These are phyloP conservation scores for Auriscalpium vulgare DNA, from an alignment of 768 basidiomycete genomes.

Conservation along the genomic window DNA sequence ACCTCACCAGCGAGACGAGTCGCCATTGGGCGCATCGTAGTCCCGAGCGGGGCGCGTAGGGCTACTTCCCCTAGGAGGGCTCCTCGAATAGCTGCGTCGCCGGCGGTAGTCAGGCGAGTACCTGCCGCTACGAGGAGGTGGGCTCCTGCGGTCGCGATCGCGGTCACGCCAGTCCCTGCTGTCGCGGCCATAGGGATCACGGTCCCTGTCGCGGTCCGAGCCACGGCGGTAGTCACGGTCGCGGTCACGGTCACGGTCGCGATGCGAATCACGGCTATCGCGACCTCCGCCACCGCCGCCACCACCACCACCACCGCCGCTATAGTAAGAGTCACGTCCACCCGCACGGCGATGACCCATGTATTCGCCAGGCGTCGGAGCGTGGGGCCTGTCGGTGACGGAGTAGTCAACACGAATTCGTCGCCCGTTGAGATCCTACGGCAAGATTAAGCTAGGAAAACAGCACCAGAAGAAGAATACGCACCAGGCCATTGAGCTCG, in stretches of 20 bases:
- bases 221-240: constrained; percentile 21
- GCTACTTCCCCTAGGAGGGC: constrained; percentile 69
- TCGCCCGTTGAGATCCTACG: constrained; percentile 87
- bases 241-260: constrained; percentile 35
- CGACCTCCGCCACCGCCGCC: constrained; percentile 23
- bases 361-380: constrained; percentile 95
- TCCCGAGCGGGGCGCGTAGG: constrained; percentile 34
- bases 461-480: constrained; percentile 22
- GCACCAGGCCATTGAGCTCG: constrained; percentile 85
- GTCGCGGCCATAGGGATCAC: constrained; percentile 59
- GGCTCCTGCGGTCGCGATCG: constrained; percentile 74
- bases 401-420: constrained; percentile 97
- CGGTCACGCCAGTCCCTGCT: constrained; percentile 73
- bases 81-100: constrained; percentile 72
- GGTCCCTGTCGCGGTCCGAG: constrained; percentile 34
- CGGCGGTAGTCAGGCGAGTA: constrained; percentile 74
- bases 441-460: constrained; percentile 4
- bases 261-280: constrained; percentile 30
- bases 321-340: constrained; percentile 30
- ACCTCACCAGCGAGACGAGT: constrained; percentile 56
- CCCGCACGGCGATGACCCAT: constrained; percentile 80
- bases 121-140: constrained; percentile 50
- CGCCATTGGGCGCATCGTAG: constrained; percentile 37
- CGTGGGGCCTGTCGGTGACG: constrained; percentile 88
- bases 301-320: neutral